phyloP scores from a whole-genome alignment of 441 rosid genomes.

The California macrophylla region DNA sequence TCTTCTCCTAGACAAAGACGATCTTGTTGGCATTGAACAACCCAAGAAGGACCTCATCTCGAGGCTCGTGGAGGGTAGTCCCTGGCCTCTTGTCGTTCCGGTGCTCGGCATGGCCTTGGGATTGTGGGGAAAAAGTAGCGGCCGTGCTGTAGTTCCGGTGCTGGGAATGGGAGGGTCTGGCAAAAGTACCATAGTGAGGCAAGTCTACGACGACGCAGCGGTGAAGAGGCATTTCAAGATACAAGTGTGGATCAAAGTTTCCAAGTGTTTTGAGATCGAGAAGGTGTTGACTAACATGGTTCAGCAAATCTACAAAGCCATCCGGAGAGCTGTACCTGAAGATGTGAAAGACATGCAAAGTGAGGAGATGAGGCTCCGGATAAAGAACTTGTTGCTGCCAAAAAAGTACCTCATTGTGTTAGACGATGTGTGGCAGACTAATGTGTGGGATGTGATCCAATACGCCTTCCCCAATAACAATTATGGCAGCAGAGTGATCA shows the following conservation, averaged over 20 bases:
- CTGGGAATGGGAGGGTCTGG: slow-evolving; percentile 27
- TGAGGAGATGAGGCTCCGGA: slow-evolving; percentile 17
- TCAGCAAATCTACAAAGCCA: slow-evolving; percentile 20
- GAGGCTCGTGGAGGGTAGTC: background rate
- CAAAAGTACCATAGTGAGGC: slow-evolving; percentile 24
- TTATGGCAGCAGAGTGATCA: slow-evolving; percentile 25
- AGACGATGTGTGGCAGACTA: slow-evolving; percentile 29
- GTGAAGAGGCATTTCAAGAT: slow-evolving; percentile 23
- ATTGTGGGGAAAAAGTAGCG: slow-evolving; percentile 26
- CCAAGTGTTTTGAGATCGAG: slow-evolving; percentile 22
- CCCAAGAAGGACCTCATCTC: slow-evolving; percentile 23
- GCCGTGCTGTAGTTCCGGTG: background rate
- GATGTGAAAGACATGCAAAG: slow-evolving; percentile 18
- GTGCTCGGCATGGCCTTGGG: slow-evolving; percentile 13
- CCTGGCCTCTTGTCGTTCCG: background rate
- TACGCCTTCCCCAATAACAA: slow-evolving; percentile 22
- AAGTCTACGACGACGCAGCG: slow-evolving; percentile 19
- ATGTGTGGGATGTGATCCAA: slow-evolving; percentile 28
- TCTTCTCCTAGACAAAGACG: slow-evolving; percentile 27
- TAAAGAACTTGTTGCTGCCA: slow-evolving; percentile 18
- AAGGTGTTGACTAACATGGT: slow-evolving; percentile 24
- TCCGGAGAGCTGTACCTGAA: slow-evolving; percentile 16
- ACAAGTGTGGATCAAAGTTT: slow-evolving; percentile 22
- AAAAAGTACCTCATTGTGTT: slow-evolving; percentile 29
- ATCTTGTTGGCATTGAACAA: slow-evolving; percentile 32